Evolutionary conservation across 2,329 filamentous ascomycete species (phyloP).

Genomic region (Aspergillus phoenicis): DNA sequence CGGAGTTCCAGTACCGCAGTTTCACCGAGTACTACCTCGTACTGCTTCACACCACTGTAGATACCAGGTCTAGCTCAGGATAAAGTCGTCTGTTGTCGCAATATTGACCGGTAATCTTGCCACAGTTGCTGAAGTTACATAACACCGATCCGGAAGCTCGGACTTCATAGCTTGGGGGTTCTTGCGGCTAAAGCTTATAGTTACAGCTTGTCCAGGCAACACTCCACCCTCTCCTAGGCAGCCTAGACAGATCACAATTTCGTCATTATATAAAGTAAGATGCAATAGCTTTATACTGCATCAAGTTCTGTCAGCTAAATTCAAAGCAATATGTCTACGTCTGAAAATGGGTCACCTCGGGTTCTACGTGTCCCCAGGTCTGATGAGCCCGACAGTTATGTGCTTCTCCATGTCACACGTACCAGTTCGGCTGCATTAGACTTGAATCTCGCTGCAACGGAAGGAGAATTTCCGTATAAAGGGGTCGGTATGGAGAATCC

Average conservation of each 20-base stretch:
- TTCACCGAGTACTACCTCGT: neutral
- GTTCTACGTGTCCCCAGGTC: constrained; percentile 56
- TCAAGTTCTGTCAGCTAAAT: neutral
- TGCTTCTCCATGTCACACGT: constrained; percentile 55
- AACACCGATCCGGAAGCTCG: neutral
- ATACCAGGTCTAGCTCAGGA: neutral
- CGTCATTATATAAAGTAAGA: neutral
- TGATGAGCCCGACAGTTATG: constrained; percentile 40
- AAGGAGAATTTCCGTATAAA: constrained; percentile 59
- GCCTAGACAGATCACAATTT: neutral
- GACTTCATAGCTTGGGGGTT: neutral
- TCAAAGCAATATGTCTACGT: constrained; percentile 11
- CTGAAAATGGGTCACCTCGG: constrained; percentile 22
- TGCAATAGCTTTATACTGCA: neutral
- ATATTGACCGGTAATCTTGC: neutral
- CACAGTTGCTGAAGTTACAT: neutral
- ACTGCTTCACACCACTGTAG: neutral
- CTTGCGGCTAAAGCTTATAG: neutral
- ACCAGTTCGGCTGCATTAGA: constrained; percentile 49
- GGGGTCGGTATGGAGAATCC: constrained; percentile 42
- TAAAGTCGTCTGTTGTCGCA: neutral
- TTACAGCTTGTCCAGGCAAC: neutral
- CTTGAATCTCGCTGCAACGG: constrained; percentile 59
- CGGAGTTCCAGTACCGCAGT: neutral
- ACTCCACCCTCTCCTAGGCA: neutral